Base-by-base conservation (phyloP, 345 rosid species). In the Excoecaria cochinchinensis region DNA sequence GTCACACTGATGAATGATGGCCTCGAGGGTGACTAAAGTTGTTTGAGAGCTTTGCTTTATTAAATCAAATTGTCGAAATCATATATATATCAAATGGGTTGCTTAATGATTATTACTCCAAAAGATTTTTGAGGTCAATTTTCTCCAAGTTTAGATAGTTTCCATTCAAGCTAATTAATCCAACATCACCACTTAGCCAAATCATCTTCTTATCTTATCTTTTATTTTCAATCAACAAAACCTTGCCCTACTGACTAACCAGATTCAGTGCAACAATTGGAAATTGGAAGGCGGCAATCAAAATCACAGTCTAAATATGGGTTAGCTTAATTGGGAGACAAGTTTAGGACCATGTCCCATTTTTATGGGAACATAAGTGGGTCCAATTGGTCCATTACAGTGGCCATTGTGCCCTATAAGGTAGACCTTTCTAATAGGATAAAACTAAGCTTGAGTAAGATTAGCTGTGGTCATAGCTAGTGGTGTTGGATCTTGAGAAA, bases 321-420 rank as follows among this genome's bases (percentile, higher is more conserved):
- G 59, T 19, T 72, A 64, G 80, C 61, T 17, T 31, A 31, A 31
- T 31, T 44, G 31, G 73, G 57, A 50, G 67, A 70, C 69, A 65
- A 56, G n/a, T 12, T 22, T 16, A 31, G 24, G 38, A 55, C 48
- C 25, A 13, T 56, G 16, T 53, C 73, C 80, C 70, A 40, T 40
- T 55, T 22, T 65, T 6, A 15, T 72, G 69, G 63, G 57, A 51
- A 69, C 81, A 51, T 58, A 55, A 44, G 44, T 58, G 10, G 70
- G 68, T 57, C 72, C 1, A 17, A 22, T 52, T 10, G 69, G 60
- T 24, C 60, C 69, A 48, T 22, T 17, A 19, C 31, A 22, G 68
- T 74, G 75, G 70, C 58, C 63, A 46, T 67, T 73, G 75, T 17
- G 38, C 55, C 78, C 75, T 22, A 7, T 53, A 39, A 64, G 59